These are phyloP conservation scores for Pholiota conissans DNA, from an alignment of 768 basidiomycete genomes.

Conservation along the genomic window DNA sequence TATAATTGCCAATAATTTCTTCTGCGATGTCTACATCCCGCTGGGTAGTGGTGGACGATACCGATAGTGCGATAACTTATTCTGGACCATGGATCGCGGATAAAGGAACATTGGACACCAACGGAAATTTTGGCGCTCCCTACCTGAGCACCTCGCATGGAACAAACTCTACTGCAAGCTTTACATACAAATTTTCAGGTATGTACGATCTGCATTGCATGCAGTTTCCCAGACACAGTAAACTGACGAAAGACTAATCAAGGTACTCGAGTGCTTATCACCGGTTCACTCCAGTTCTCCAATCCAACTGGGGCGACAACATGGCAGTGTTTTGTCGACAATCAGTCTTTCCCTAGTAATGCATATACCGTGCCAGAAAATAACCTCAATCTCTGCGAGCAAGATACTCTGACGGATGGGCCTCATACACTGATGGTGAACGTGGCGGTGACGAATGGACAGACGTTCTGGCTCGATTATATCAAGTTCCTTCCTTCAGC, in stretches of 20 bases:
- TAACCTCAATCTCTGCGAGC: not conserved
- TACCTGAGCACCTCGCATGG: slow-evolving; percentile 29
- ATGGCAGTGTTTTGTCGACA: slow-evolving; percentile 1
- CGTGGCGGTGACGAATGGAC: not conserved
- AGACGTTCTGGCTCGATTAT: slow-evolving; percentile 5
- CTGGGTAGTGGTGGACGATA: slow-evolving; percentile 29
- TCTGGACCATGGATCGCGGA: slow-evolving; percentile 28
- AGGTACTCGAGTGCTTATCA: slow-evolving; percentile 1
- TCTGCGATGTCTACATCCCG: not conserved
- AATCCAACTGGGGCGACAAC: not conserved
- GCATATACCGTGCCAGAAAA: not conserved
- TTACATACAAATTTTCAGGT: slow-evolving; percentile 19
- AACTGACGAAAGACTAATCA: not conserved
- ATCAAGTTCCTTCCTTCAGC: slow-evolving; percentile 2
- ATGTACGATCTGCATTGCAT: not conserved
- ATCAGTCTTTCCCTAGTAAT: not conserved
- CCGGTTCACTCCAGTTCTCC: not conserved
- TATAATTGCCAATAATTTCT: no score
- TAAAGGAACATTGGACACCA: slow-evolving; percentile 22
- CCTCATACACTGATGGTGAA: not conserved
- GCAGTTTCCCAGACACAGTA: not conserved
- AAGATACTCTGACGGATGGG: not conserved
- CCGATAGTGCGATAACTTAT: slow-evolving; percentile 29
- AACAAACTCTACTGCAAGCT: slow-evolving; percentile 20
- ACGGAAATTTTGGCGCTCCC: slow-evolving; percentile 33